Evolutionary conservation across 2,329 filamentous ascomycete species (phyloP).

Genomic region (Talaromyces sp.): DNA sequence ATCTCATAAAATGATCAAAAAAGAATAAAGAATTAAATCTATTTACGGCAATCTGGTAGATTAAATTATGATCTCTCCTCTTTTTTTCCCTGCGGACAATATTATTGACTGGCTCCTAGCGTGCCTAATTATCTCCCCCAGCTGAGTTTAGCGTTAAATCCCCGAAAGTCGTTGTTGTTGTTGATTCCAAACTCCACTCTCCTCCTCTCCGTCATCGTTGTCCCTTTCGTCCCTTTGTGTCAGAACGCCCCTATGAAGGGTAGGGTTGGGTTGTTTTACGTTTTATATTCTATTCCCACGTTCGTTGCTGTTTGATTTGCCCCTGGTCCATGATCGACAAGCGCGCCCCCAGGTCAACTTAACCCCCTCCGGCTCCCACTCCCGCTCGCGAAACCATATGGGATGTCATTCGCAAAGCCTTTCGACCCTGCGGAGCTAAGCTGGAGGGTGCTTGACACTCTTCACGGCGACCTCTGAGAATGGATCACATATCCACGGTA

Average conservation of each 20-base stretch:
- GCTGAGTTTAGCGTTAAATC: slow-evolving; percentile 20
- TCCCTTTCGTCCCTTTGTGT: slow-evolving; percentile 8
- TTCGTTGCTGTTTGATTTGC: slow-evolving; percentile 6
- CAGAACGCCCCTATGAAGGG: neutral
- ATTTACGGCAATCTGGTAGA: no score
- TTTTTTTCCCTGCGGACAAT: neutral
- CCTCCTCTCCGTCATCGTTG: slow-evolving; percentile 2
- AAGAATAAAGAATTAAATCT: neutral
- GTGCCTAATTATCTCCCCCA: slow-evolving; percentile 19
- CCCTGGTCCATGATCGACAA: neutral
- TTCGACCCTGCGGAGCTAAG: slow-evolving; percentile 36
- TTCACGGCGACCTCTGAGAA: slow-evolving; percentile 34
- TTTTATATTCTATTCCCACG: neutral
- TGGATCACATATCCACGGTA: slow-evolving; percentile 48
- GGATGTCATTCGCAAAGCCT: slow-evolving; percentile 35
- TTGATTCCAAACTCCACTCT: slow-evolving; percentile 20
- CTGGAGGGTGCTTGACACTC: slow-evolving; percentile 36
- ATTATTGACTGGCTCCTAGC: slow-evolving; percentile 26
- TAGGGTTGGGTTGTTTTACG: neutral
- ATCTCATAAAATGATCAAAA: no score
- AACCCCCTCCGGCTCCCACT: slow-evolving; percentile 2
- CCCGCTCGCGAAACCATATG: slow-evolving; percentile 26
- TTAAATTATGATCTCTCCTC: neutral
- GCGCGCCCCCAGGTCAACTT: slow-evolving; percentile 18
- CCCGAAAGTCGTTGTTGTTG: slow-evolving; percentile 21